Percentiles rank a stretch among this genome's conserved stretches.
phyloP scores from a whole-genome alignment of 2,329 filamentous ascomycete species.

The Arthrobotrys entomopaga region DNA sequence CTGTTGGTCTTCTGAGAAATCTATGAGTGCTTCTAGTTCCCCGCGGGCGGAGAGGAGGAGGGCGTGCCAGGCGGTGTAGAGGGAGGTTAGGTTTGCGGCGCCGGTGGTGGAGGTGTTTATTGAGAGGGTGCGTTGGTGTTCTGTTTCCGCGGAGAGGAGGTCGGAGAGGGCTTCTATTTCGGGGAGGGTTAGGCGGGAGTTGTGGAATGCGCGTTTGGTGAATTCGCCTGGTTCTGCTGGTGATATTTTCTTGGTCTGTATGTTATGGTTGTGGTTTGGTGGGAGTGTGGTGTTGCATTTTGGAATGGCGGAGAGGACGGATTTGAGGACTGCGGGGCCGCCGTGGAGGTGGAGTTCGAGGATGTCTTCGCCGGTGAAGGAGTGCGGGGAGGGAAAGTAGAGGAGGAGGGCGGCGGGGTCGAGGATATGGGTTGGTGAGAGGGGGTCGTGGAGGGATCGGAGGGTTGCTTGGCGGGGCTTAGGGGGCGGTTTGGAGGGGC shows the following conservation, averaged over 20 bases:
- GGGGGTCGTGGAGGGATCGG: constrained; percentile 76
- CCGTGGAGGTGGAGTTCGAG: constrained; percentile 96
- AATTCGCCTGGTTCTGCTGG: constrained; percentile 97
- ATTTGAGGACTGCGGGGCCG: constrained; percentile 85
- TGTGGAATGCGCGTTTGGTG: constrained; percentile 88
- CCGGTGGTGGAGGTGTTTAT: constrained; percentile 68
- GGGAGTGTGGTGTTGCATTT: constrained; percentile 61
- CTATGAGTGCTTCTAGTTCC: constrained; percentile 93
- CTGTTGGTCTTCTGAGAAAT: constrained; percentile 97
- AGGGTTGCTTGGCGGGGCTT: constrained; percentile 75
- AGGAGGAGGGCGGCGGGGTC: constrained; percentile 84
- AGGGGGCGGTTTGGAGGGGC: constrained; percentile 68
- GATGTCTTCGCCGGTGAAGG: constrained; percentile 90
- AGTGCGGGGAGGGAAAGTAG: constrained; percentile 81
- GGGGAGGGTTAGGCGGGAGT: constrained; percentile 83
- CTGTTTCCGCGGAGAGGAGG: constrained; percentile 77
- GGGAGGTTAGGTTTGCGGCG: constrained; percentile 74
- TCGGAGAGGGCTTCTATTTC: constrained; percentile 78
- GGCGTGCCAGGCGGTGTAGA: constrained; percentile 85
- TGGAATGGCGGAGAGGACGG: constrained; percentile 81
- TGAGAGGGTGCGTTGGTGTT: constrained; percentile 89
- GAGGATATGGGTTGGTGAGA: constrained; percentile 65
- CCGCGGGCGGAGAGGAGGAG: constrained; percentile 82
- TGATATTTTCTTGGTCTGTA: constrained; percentile 67
- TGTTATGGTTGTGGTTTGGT: background rate